Conservation (phyloP, 805 yeast genomes). For the Hanseniaspora nectarophila region DNA sequence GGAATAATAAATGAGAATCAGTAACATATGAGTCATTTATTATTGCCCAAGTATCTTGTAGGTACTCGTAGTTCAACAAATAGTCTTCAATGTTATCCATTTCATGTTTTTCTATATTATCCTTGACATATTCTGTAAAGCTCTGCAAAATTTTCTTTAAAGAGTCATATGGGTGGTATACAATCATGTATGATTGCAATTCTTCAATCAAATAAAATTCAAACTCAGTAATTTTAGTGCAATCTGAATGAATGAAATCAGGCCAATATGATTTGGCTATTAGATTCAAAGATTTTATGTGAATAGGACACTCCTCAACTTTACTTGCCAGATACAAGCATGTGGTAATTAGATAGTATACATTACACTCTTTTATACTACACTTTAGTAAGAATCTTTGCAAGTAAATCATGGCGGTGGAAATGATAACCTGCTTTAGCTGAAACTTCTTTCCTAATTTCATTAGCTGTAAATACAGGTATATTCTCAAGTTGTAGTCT, state of each 20-base stretch:
- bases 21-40: conserved; percentile 83
- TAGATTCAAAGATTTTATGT: conserved; percentile 65
- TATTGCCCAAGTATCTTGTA: conserved; percentile 80
- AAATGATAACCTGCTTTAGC: conserved; percentile 69
- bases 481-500: conserved; percentile 60
- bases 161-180: conserved; percentile 65
- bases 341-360: conserved; percentile 70
- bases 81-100: not conserved
- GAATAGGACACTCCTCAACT: conserved; percentile 91
- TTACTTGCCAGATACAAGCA: conserved; percentile 84
- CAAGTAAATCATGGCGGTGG: conserved; percentile 79
- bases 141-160: conserved; percentile 41
- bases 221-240: conserved; percentile 84
- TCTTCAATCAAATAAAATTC: conserved; percentile 90
- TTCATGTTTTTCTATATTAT: not conserved
- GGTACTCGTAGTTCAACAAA: conserved; percentile 46
- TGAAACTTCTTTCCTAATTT: conserved; percentile 68
- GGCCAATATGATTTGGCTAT: conserved; percentile 93
- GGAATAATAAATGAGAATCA: conserved; percentile 67
- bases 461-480: conserved; percentile 61
- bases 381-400: conserved; percentile 65
- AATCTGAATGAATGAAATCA: conserved; percentile 81
- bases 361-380: conserved; percentile 67
- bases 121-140: conserved; percentile 21
- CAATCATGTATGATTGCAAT: conserved; percentile 55